Evolutionary conservation across 805 yeast species (phyloP).

Genomic region (Saturnispora ahearnii): DNA sequence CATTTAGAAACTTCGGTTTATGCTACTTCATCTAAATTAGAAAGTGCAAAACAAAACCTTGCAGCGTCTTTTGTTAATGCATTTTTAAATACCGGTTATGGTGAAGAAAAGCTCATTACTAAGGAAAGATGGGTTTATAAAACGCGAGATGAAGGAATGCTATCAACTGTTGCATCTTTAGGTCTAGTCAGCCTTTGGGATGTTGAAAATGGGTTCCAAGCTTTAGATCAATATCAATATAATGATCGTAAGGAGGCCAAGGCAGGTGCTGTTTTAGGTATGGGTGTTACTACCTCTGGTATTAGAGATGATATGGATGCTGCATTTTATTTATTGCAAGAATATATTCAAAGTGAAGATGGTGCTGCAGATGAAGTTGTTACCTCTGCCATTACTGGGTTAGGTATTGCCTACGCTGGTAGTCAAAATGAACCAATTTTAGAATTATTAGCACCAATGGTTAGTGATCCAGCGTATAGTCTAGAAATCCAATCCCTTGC

Average conservation of each 20-base stretch:
- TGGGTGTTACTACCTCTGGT: constrained; percentile 85
- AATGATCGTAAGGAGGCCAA: constrained; percentile 79
- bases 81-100: constrained; percentile 85
- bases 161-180: constrained; percentile 82
- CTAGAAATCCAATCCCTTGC: constrained; percentile 80
- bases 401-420: constrained; percentile 94
- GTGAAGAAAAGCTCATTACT: constrained; percentile 72
- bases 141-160: constrained; percentile 87
- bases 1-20: constrained; percentile 65
- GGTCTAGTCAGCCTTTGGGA: constrained; percentile 93
- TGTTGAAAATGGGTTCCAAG: constrained; percentile 78
- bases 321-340: constrained; percentile 77
- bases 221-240: constrained; percentile 79
- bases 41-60: constrained; percentile 89
- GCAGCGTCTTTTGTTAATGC: constrained; percentile 94
- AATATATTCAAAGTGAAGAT: constrained; percentile 37
- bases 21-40: constrained; percentile 52
- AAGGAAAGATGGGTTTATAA: constrained; percentile 79
- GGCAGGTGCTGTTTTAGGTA: constrained; percentile 95
- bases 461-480: constrained; percentile 64
- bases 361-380: constrained; percentile 58
- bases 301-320: constrained; percentile 96
- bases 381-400: constrained; percentile 78
- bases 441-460: constrained; percentile 68
- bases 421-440: constrained; percentile 79